Conservation (phyloP, 2,329 filamentous ascomycete genomes). For the Diaporthe humulicola region DNA sequence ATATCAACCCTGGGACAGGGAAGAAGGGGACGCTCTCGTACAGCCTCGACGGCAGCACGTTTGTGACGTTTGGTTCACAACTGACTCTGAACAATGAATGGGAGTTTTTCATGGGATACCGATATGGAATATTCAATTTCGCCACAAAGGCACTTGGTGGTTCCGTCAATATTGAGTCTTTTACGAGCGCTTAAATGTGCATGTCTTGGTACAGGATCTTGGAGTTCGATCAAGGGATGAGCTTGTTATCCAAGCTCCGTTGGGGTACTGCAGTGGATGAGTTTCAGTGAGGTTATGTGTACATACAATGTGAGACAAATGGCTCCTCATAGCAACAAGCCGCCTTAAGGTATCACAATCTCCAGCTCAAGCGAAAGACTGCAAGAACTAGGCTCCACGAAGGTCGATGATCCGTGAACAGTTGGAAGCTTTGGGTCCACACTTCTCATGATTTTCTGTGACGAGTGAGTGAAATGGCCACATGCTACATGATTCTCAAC, state of each 20-base stretch:
- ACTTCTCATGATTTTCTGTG: neutral
- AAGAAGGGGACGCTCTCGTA: neutral
- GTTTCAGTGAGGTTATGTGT: no score
- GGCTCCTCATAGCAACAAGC: neutral
- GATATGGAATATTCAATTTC: neutral
- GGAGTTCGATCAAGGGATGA: neutral
- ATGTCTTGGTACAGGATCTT: fast-evolving
- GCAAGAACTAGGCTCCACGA: no score
- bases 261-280: neutral
- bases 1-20: neutral
- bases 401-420: no score
- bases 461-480: no score
- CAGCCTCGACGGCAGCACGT: neutral
- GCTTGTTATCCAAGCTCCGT: neutral
- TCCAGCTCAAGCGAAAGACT: neutral
- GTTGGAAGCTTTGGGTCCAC: no score
- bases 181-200: neutral
- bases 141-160: neutral
- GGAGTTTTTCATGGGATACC: conserved; percentile 7
- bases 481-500: neutral
- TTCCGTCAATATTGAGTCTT: neutral
- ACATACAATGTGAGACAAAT: neutral
- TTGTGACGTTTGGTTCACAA: neutral
- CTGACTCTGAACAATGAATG: neutral
- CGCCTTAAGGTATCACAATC: neutral